Percentiles rank a stretch among this genome's conserved stretches.
phyloP scores from a whole-genome alignment of 371 early-diverging fungal genomes.

The Mucor ambiguus region DNA sequence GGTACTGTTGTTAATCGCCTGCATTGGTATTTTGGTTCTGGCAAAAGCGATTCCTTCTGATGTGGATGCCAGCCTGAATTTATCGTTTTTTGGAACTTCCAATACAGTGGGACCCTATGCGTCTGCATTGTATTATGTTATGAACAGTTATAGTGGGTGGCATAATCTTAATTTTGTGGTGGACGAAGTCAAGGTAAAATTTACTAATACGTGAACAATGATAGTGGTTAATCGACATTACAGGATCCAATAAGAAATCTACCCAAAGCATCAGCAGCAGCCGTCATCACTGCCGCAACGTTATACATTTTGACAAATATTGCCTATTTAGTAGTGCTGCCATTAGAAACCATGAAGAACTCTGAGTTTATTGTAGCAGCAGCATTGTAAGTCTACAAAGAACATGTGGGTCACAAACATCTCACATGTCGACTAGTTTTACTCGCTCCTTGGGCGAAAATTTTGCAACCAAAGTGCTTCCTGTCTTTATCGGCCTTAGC shows the following conservation, averaged over 20 bases:
- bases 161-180: conserved; percentile 41
- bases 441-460: conserved; percentile 39
- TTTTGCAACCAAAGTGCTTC: conserved; percentile 39
- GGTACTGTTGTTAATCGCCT: conserved; percentile 29
- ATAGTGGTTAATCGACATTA: not conserved
- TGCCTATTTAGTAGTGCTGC: conserved; percentile 42
- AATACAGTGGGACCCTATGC: conserved; percentile 42
- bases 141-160: conserved; percentile 48
- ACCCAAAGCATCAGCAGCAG: conserved; percentile 39
- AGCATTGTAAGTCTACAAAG: conserved; percentile 32
- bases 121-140: conserved; percentile 45
- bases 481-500: conserved; percentile 39
- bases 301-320: conserved; percentile 42
- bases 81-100: conserved; percentile 43
- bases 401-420: not conserved
- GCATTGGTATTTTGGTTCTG: conserved; percentile 31
- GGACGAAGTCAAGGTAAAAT: conserved; percentile 45
- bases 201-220: not conserved
- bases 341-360: conserved; percentile 34
- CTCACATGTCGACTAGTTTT: conserved; percentile 24
- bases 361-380: conserved; percentile 48
- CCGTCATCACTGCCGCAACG: conserved; percentile 30
- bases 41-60: conserved; percentile 32
- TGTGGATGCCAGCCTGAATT: conserved; percentile 26
- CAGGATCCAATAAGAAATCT: conserved; percentile 45